A percentile compares a stretch with the other conserved stretches of the same genome.
phyloP scores from a whole-genome alignment of 2,329 filamentous ascomycete genomes.

The Ceratocystis destructans region DNA sequence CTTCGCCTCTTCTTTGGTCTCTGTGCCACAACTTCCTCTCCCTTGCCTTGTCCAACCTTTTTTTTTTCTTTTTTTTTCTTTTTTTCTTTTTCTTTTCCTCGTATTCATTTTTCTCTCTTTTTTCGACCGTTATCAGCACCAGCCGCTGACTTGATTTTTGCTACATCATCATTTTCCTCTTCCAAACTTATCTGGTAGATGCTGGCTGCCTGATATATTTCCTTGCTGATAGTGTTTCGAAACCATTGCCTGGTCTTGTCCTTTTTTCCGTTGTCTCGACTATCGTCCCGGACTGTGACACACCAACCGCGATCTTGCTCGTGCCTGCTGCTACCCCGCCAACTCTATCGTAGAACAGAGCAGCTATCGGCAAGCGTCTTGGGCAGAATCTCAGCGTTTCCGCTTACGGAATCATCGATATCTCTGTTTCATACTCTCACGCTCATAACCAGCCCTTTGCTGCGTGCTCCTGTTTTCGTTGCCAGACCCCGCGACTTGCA shows the following conservation, averaged over 20 bases:
- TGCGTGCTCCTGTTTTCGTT: constrained; percentile 1
- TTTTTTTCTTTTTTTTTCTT: neutral
- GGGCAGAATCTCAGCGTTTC: too few species aligned
- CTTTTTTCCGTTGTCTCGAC: neutral
- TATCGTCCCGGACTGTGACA: neutral
- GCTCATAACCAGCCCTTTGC: neutral
- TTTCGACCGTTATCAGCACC: neutral
- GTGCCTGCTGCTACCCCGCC: constrained; percentile 6
- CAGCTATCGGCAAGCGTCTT: too few species aligned
- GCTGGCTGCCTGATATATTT: neutral
- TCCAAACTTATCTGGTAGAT: neutral
- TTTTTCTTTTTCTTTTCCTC: neutral
- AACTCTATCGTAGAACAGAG: neutral
- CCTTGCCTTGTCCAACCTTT: constrained; percentile 7
- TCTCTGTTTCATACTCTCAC: too few species aligned
- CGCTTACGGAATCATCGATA: too few species aligned
- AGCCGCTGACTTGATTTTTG: neutral
- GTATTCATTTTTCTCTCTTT: neutral
- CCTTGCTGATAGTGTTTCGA: neutral
- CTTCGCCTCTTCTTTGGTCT: too few species aligned
- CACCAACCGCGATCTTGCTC: neutral
- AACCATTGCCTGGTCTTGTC: neutral
- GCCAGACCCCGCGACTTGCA: constrained; percentile 13
- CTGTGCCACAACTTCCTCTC: neutral
- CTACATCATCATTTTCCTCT: neutral